A percentile compares a stretch with the other conserved stretches of the same genome.
Evolutionary conservation across 2,329 filamentous ascomycete species (phyloP).

Genomic region (Geosmithia putterillii): DNA sequence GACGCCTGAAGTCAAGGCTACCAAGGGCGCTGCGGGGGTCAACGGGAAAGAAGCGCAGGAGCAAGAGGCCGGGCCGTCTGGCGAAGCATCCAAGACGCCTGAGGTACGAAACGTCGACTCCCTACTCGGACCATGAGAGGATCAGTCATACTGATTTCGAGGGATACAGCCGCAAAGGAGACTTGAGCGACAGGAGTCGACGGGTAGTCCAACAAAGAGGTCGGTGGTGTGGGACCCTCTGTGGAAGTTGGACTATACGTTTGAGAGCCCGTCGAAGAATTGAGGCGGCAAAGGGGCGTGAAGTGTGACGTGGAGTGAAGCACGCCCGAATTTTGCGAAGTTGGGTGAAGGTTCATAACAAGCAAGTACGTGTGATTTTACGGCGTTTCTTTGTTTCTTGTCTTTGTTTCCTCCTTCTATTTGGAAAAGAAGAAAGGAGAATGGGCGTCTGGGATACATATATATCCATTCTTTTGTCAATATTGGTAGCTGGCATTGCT

Average conservation of each 20-base stretch:
- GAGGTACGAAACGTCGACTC: conserved; percentile 45
- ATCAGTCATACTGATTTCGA: conserved; percentile 15
- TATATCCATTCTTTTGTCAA: not conserved
- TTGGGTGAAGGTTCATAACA: too few species aligned
- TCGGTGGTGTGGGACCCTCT: conserved; percentile 50
- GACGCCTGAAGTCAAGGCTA: not conserved
- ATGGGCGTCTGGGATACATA: not conserved
- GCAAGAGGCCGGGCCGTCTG: conserved; percentile 12
- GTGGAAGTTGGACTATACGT: conserved; percentile 48
- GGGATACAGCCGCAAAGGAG: conserved; percentile 10
- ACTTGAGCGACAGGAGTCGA: conserved; percentile 25
- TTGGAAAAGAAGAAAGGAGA: not conserved
- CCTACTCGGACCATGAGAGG: conserved; percentile 30
- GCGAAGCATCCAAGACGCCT: conserved; percentile 12
- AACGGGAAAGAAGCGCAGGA: not conserved
- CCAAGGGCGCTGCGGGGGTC: too few species aligned
- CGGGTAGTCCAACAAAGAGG: conserved; percentile 29
- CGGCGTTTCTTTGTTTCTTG: not conserved
- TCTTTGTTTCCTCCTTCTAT: not conserved
- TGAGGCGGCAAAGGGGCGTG: too few species aligned
- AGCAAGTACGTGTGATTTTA: not conserved
- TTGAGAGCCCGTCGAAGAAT: conserved; percentile 27
- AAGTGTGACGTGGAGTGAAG: not conserved
- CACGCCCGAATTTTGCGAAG: not conserved
- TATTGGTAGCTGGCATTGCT: not conserved